Evolutionary conservation across 2,329 filamentous ascomycete genomes (phyloP), one percentile per base, ranked within the genome.

Genomic region (Aurifilum marmelostoma): DNA sequence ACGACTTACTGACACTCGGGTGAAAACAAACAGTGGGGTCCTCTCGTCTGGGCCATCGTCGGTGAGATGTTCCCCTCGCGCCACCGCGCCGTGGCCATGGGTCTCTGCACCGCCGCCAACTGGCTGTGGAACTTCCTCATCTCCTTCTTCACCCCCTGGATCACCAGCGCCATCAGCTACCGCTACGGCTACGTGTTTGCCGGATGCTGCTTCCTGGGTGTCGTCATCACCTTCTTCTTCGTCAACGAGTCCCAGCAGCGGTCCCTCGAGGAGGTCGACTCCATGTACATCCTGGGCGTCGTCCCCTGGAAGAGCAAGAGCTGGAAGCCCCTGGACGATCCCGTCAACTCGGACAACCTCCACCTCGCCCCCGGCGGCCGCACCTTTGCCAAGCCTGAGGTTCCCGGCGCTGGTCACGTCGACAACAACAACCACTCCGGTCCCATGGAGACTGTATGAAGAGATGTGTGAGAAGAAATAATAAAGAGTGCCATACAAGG

Each of bases 131-230:
- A 90, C 76, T 91, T 89, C 79, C 80, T 90, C 72, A 82, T 84
- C 74, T 84, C 86, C 0, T 91, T 91, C 80, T 90, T 90, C 79
- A 91, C 89, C 0, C 88, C 89, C 0, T 90, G 90, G 77, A 91
- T 91, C 73, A 88, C 86, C 0, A 78, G 80, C 1, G 83, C 84
- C 16, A 91, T 91, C 70, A 81, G 86, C 71, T 91, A 87, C 78
- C 80, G 81, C 0, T 89, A 89, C 75, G 89, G 89, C 21, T 90
- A 89, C 72, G 84, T 91, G 37, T 91, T 91, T 74, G 88, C 87
- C 0, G 86, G 83, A 1, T 90, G 87, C 77, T 87, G 88, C 74
- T 81, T 90, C 69, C 80, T 83, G 3, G 88, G 84, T 9, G 83
- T 85, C 2, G 74, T 86, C 0, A 76, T 91, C 37, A 87, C 91